Base-by-base conservation (phyloP, 2,329 filamentous ascomycete genomes). In the Aspergillus candidus region DNA sequence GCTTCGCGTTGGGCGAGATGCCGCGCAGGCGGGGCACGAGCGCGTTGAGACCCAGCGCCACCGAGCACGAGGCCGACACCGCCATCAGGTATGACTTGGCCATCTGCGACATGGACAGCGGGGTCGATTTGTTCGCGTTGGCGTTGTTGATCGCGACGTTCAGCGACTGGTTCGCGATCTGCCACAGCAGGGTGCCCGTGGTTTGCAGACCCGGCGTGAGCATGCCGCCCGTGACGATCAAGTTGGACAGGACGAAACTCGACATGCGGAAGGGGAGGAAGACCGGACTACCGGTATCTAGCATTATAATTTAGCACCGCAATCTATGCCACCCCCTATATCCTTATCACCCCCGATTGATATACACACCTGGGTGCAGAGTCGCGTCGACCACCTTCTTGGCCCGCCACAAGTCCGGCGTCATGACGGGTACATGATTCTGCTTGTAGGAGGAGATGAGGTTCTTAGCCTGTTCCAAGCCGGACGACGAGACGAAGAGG, bases 351-450 rank as follows among this genome's bases (percentile, higher is more conserved):
- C 12, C 8, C 37, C 6, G 3, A 4, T 6, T 4, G 12, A 12
- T 29, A n/a, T 14, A 49, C 76, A 54, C 80, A 94, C 89, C 89
- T 54, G 93, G 93, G 66, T 98, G 93, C 53, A 98, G 72, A 11
- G 93, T 98, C 49, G 93, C 91, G 69, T 98, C 93, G 44, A 97
- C 87, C 54, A 95, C 82, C 76, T 96, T 96, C 79, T 98, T 98
- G 35, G 93, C 93, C 51, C 79, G 75, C 93, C 93, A 98, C 57
- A 98, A 72, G 59, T 95, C 87, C 2, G 88, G 84, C 13, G 84
- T 94, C 88, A 97, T 95, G 42, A 80, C 72, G 56, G 77, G 56
- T 48, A 87, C 73, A 68, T 86, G 80, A 54, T 89, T 90, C 60
- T 83, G 82, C 76, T 96, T 97, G 73, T 96, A 98, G 33, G 82